Evolutionary conservation across 495 filamentous ascomycete species (phyloP), one percentile per base, ranked within the genome.

Genomic region (Xylona heveae): DNA sequence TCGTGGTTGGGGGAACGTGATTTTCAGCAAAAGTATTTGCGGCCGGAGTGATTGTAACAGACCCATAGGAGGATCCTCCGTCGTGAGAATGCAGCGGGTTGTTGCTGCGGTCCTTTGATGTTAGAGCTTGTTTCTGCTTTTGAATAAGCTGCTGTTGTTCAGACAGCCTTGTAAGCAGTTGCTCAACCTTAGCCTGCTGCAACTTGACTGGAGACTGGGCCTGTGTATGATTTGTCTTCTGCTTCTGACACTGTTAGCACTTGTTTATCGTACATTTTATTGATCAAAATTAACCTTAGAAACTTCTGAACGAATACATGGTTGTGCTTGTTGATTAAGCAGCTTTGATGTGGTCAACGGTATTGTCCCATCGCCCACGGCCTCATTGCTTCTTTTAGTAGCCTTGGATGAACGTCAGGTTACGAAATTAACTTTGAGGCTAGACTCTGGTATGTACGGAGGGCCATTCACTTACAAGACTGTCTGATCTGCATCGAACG

Each of bases 141-240:
- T 57, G 53, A 28, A 68, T 24, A 18, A 18, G 12, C 10, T 22
- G 48, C 28, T 76, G 62, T 41, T 82, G 74, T 49, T 81, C 66
- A 17, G 66, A 61, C 28, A 84, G 61, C 43, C 68, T 71, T 5
- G 73, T 62, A 38, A 78, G 56, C 17, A 78, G 54, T 29, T 67
- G 56, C 35, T 78, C 68, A 53, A 76, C 43, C 12, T 44, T 29
- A 14, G 42, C 40, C n/a, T 44, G 35, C 6, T 49, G 53, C 31
- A 59, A 40, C 16, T 59, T 52, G 10, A 54, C 49, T 14, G 49
- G 24, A 26, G 44, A 35, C 16, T 42, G 40, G 35, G 38, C 35
- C 19, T 46, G 46, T 24, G 41, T 36, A 34, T 55, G 51, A 20
- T 64, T 54, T 23, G 58, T 34, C 46, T 68, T 69, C 43, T 57